Conservation (phyloP, 495 filamentous ascomycete genomes). For the Chaetomidium leptoderma region DNA sequence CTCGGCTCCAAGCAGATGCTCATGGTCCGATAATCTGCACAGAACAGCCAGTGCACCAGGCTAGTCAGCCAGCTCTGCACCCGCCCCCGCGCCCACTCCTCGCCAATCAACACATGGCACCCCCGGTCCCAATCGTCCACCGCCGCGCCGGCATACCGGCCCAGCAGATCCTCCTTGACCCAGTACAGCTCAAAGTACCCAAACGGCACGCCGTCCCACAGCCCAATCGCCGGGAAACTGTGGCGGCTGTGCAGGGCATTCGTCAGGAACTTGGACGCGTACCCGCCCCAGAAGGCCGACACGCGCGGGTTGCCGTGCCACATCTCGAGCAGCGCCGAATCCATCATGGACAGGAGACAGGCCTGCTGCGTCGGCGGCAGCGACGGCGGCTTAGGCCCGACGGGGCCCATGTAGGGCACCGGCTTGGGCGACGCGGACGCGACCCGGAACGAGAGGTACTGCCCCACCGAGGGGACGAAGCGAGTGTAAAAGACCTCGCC, state of each 20-base stretch:
- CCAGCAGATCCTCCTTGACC: constrained; percentile 88
- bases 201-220: constrained; percentile 94
- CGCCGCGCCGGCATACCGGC: constrained; percentile 54
- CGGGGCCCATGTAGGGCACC: constrained; percentile 51
- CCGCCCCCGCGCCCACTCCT: constrained; percentile 84
- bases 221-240: constrained; percentile 85
- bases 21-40: constrained; percentile 77
- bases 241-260: constrained; percentile 60
- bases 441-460: constrained; percentile 85
- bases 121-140: constrained; percentile 82
- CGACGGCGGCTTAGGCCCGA: constrained; percentile 35
- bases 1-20: constrained; percentile 81
- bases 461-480: constrained; percentile 72
- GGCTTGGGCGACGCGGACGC: constrained; percentile 57
- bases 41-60: constrained; percentile 77
- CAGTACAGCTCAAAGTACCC: constrained; percentile 98
- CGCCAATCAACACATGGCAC: constrained; percentile 82
- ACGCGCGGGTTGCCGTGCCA: constrained; percentile 93
- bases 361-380: constrained; percentile 13
- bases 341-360: constrained; percentile 43
- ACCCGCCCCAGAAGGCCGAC: constrained; percentile 72
- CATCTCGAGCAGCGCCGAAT: constrained; percentile 71
- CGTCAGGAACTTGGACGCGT: constrained; percentile 63
- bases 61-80: constrained; percentile 78
- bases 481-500: constrained; percentile 86